phyloP scores from a whole-genome alignment of 306 rosid genomes.

The Pyrus betulifolia region DNA sequence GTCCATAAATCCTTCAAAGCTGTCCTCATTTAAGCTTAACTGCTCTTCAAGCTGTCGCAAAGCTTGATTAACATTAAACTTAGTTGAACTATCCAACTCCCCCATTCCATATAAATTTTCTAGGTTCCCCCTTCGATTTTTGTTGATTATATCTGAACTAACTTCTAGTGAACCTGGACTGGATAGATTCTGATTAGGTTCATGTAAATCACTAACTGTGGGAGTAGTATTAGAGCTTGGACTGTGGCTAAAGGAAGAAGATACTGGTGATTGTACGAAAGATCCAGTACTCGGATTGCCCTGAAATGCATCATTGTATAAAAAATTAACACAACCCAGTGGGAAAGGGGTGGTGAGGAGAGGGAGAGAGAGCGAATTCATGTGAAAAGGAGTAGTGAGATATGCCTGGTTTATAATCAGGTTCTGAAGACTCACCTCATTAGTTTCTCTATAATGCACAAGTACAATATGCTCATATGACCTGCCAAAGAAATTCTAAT shows the following conservation, averaged over 20 bases:
- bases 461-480: constrained; percentile 85
- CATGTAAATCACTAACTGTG: constrained; percentile 32
- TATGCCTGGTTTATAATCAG: constrained; percentile 12
- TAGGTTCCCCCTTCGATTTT: constrained; percentile 28
- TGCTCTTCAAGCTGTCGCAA: constrained; percentile 62
- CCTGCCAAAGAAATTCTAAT: constrained; percentile 41
- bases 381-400: neutral
- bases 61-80: constrained; percentile 51
- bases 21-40: constrained; percentile 61
- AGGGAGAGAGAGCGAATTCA: neutral
- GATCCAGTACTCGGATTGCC: constrained; percentile 46
- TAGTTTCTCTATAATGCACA: constrained; percentile 85
- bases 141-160: constrained; percentile 38
- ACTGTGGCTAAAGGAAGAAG: constrained; percentile 43
- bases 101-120: constrained; percentile 37
- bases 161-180: constrained; percentile 65
- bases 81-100: constrained; percentile 28
- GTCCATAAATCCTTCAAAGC: constrained; percentile 28
- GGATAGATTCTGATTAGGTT: constrained; percentile 50
- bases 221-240: constrained; percentile 32
- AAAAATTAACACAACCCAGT: neutral
- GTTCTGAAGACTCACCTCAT: constrained; percentile 53
- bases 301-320: constrained; percentile 38
- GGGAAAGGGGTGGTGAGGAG: neutral
- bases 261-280: constrained; percentile 39